Evolutionary conservation across 441 rosid genomes (phyloP).

Genomic region (Populus trichocarpa): DNA sequence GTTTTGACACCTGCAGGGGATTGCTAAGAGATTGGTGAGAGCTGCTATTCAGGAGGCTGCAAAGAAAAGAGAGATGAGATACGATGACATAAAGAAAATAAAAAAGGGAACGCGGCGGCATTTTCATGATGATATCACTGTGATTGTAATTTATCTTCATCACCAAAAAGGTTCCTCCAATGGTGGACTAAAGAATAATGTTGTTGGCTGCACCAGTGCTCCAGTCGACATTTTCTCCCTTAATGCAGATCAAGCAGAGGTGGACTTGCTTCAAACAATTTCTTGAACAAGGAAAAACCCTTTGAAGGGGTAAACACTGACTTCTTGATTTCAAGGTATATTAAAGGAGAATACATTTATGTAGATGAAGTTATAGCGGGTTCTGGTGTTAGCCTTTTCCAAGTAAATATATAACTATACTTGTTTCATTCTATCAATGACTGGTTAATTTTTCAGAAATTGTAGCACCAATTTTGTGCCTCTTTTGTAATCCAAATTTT

Average conservation of each 20-base stretch:
- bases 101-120: slow-evolving; percentile 65
- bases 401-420: slow-evolving; percentile 20
- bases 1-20: slow-evolving; percentile 47
- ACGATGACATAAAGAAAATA: slow-evolving; percentile 58
- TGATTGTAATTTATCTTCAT: slow-evolving; percentile 70
- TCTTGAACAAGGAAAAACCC: slow-evolving; percentile 1
- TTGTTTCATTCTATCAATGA: background rate
- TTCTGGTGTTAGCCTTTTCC: slow-evolving; percentile 15
- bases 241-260: slow-evolving; percentile 41
- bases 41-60: slow-evolving; percentile 79
- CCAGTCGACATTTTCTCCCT: slow-evolving; percentile 67
- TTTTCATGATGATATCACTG: slow-evolving; percentile 84
- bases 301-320: background rate
- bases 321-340: background rate
- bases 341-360: background rate
- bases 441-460: background rate
- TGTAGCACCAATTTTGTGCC: slow-evolving; percentile 4
- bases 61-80: slow-evolving; percentile 74
- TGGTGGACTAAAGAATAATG: slow-evolving; percentile 19
- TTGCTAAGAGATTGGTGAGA: slow-evolving; percentile 72
- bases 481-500: background rate
- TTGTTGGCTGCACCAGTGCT: slow-evolving; percentile 43
- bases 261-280: slow-evolving; percentile 28
- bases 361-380: slow-evolving; percentile 11
- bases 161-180: slow-evolving; percentile 32